A percentile compares a stretch with the other conserved stretches of the same genome.
phyloP scores from a whole-genome alignment of 1,139 yeast species.

The Kazachstania sp. region DNA sequence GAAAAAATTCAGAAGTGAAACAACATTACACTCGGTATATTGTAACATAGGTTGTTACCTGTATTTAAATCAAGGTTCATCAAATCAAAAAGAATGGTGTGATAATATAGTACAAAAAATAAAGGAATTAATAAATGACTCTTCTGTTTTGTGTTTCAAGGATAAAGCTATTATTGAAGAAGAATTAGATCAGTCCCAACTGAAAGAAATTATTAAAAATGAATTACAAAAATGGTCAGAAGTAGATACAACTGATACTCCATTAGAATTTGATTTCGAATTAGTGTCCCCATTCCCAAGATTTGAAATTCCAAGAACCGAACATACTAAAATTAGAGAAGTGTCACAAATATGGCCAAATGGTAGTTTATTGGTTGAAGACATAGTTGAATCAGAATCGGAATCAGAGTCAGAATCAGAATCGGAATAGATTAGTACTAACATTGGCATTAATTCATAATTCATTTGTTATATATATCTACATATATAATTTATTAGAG shows the following conservation, averaged over 20 bases:
- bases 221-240: slow-evolving; percentile 26
- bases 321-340: slow-evolving; percentile 31
- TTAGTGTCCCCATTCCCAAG: slow-evolving; percentile 55
- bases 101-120: slow-evolving; percentile 12
- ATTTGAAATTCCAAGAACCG: slow-evolving; percentile 33
- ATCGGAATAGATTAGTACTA: too few species aligned
- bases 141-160: slow-evolving; percentile 17
- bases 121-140: slow-evolving; percentile 11
- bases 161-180: slow-evolving; percentile 8
- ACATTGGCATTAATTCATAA: slow-evolving; percentile 4
- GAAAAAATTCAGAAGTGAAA: slow-evolving; percentile 42
- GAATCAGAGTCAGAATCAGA: slow-evolving; percentile 18
- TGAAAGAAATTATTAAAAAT: slow-evolving; percentile 10
- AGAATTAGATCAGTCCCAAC: slow-evolving; percentile 16
- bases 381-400: slow-evolving; percentile 31
- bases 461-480: too few species aligned
- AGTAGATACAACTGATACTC: slow-evolving; percentile 29
- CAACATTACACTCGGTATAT: slow-evolving; percentile 54
- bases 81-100: slow-evolving; percentile 13
- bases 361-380: slow-evolving; percentile 51
- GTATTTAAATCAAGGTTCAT: slow-evolving; percentile 15
- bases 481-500: too few species aligned
- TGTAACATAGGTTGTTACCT: slow-evolving; percentile 46
- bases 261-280: slow-evolving; percentile 36
- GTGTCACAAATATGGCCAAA: slow-evolving; percentile 49